Conservation (phyloP, 78 protist genomes). For the Tieghemostelium lacteum region DNA sequence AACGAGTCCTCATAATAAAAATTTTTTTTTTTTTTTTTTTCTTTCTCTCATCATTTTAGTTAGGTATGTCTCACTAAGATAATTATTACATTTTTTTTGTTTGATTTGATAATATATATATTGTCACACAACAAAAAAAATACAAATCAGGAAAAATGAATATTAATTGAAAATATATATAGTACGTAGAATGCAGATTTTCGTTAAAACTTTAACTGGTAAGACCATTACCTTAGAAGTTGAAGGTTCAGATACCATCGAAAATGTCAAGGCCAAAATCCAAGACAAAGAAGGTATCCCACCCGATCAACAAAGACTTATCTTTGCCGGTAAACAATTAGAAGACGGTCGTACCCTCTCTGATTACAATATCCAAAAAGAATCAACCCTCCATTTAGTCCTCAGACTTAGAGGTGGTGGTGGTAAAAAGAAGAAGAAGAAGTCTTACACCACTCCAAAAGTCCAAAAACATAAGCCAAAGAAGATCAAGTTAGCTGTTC, state of each 20-base stretch:
- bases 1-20: too few relatives aligned
- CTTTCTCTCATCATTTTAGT: too few relatives aligned
- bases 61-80: too few relatives aligned
- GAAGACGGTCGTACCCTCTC: conserved; percentile 98
- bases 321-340: conserved; percentile 99
- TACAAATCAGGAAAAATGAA: conserved; percentile 75
- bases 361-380: conserved; percentile 99
- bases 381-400: conserved; percentile 97
- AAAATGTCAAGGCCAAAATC: conserved; percentile 98
- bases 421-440: conserved; percentile 99
- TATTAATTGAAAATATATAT: conserved; percentile 95
- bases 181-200: conserved; percentile 93
- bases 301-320: conserved; percentile 99
- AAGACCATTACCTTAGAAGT: conserved; percentile 98
- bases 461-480: conserved; percentile 95
- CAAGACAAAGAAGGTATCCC: conserved; percentile 99
- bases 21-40: too few relatives aligned
- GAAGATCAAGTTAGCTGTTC: conserved; percentile 96
- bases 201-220: conserved; percentile 96
- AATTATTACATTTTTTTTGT: too few relatives aligned
- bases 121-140: conserved; percentile 49
- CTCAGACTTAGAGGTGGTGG: conserved; percentile 97
- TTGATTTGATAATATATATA: too few relatives aligned
- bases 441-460: conserved; percentile 98
- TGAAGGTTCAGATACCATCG: conserved; percentile 95